Evolutionary conservation across 2,329 filamentous ascomycete genomes (phyloP).

Genomic region (Scedosporium dehoogii): DNA sequence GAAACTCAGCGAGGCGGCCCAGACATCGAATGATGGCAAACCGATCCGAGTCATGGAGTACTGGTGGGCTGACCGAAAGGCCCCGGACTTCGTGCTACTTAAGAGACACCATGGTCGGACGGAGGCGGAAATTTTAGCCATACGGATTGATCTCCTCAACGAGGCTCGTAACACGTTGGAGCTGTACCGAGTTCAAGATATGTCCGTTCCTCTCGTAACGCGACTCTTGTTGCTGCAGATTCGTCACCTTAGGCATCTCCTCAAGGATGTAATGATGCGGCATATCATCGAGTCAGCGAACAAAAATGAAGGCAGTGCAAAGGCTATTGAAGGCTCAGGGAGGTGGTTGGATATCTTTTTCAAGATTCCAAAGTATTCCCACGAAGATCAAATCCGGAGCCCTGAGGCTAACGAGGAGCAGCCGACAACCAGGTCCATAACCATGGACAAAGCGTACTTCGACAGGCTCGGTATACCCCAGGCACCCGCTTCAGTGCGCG

Average conservation of each 20-base stretch:
- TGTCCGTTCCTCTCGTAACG: not conserved
- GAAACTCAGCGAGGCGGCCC: not conserved
- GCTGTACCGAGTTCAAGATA: not conserved
- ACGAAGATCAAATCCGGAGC: not conserved
- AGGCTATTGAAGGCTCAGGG: not conserved
- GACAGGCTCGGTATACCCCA: not conserved
- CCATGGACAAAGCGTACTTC: not conserved
- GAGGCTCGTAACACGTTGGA: not conserved
- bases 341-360: not conserved
- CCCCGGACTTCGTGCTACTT: not conserved
- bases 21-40: not conserved
- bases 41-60: not conserved
- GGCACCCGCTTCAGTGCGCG: not conserved
- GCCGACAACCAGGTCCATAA: not conserved
- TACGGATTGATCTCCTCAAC: not conserved
- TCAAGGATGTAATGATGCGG: not conserved
- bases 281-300: not conserved
- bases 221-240: not conserved
- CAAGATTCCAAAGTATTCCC: not conserved
- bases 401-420: not conserved
- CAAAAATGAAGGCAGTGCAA: not conserved
- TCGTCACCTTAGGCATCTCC: not conserved
- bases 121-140: not conserved
- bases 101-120: not conserved
- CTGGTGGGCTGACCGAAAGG: constrained; percentile 1